Evolutionary conservation across 306 rosid genomes (phyloP), one percentile per base, ranked within the genome.

Genomic region (Castanea crenata): DNA sequence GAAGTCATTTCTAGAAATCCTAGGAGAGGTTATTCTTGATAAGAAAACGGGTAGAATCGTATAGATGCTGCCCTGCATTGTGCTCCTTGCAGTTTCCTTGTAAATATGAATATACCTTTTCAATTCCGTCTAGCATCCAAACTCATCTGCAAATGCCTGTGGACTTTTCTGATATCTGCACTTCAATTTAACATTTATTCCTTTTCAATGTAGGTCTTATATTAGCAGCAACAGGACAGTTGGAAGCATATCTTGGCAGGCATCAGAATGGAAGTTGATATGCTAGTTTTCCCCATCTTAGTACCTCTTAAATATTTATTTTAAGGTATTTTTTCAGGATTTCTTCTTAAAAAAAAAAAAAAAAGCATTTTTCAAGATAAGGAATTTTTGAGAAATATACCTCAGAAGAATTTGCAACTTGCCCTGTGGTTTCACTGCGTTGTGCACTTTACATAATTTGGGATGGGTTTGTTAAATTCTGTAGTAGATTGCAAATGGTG

Each of bases 171-270:
- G 46, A 59, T 78, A 41, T 55, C 51, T 76, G 55, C 38, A 52
- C 55, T 32, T 19, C 23, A 55, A 25, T 81, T 14, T 61, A 78
- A 78, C 58, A 35, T 55, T 44, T 75, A 44, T 71, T 63, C 65
- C 51, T 27, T 73, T 83, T 81, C 78, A 56, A 70, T 86, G 81
- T 57, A 96, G 99, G 98, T 93, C 89, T 96, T 62, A 85, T 96
- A 79, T 73, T 91, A 91, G 97, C 99, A 9, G 96, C 98, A 61
- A 90, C 86, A 1, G 91, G 97, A 72, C 89, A 89, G 88, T 87
- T 96, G 84, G 90, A 91, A 83, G 79, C 89, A 18, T 81, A 89
- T 82, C 80, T 86, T 71, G 80, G 85, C 75, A 76, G 83, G 79
- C 86, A 83, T 73, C 80, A 82, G 76, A 90, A 91, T 81, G 92